Base-by-base conservation (phyloP, 73 alveolate species). In the Effrenium voratum region DNA sequence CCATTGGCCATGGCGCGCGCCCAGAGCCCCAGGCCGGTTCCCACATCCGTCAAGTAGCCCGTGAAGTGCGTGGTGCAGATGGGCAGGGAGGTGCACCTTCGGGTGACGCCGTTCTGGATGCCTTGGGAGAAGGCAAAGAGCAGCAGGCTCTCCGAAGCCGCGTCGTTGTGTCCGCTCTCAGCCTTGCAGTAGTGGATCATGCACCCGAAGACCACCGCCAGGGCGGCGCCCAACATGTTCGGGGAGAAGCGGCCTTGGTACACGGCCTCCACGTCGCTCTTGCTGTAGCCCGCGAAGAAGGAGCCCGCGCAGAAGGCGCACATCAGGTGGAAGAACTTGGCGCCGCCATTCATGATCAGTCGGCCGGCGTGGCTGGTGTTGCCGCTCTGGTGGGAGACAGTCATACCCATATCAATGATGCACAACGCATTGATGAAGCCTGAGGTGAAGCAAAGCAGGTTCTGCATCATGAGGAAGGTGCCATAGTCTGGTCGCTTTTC, bases 61-160 rank as follows among this genome's bases (percentile, higher is more conserved):
- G 94, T 86, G 94, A 86, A 86, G 60, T 86, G 94, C 44, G 94
- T 86, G 82, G 94, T 86, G 94, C 94, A 86, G 24, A 84, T 55
- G 55, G 93, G 93, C 76, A 84, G 55, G 55, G 93, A 44, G 49
- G 13, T 28, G 93, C 93, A 83, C 38, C 63, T 52, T 19, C n/a
- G 81, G 22, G 59, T 76, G 86, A 76, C 19, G 63, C 87, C 87
- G 26, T 76, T 76, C 59, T 44, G 55, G 44, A 44, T 76, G 76
- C 93, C 93, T 43, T 84, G 93, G 79, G 93, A 84, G 80, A 84
- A 84, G 36, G 93, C 93, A 36, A 84, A 84, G 34, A 84, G 57
- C 57, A 84, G 80, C 93, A 84, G 60, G 59, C 79, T 26, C 70
- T 88, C 95, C 30, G 95, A 88, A 49, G 83, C 10, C 75, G 45